phyloP scores from a whole-genome alignment of 2,329 filamentous ascomycete genomes.

The Alternaria rosae region DNA sequence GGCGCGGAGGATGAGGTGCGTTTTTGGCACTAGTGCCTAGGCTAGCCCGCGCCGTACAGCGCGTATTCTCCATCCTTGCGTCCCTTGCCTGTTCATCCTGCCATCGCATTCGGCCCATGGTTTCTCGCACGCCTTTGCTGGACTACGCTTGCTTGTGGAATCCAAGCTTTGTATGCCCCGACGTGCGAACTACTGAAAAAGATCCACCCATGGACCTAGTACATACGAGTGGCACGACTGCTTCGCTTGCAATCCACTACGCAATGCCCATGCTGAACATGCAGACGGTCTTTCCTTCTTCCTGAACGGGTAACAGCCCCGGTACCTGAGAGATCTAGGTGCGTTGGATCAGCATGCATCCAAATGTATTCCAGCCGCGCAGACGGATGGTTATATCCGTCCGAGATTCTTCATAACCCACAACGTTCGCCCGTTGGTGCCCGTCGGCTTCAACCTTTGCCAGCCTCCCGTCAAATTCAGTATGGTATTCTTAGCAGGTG shows the following conservation, averaged over 20 bases:
- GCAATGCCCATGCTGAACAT: not conserved
- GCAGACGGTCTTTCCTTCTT: not conserved
- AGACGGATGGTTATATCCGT: not conserved
- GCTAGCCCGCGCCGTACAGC: not conserved
- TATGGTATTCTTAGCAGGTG: not conserved
- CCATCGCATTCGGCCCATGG: not conserved
- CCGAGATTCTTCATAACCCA: not conserved
- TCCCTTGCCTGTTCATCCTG: not conserved
- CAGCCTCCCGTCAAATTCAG: not conserved
- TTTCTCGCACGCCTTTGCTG: not conserved
- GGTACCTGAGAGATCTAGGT: not conserved
- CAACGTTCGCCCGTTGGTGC: not conserved
- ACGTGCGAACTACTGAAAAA: not conserved
- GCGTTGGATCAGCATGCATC: not conserved
- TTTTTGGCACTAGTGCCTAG: not conserved
- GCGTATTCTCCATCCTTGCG: not conserved
- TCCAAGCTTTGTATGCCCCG: not conserved
- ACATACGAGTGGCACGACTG: not conserved
- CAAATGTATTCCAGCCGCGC: not conserved
- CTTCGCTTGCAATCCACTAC: not conserved
- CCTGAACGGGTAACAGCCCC: not conserved
- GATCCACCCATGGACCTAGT: not conserved
- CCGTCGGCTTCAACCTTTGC: not conserved
- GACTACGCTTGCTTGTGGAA: not conserved
- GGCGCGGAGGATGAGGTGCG: not conserved